Base-by-base conservation (phyloP, 768 basidiomycete species). In the Calocybe cyanea region DNA sequence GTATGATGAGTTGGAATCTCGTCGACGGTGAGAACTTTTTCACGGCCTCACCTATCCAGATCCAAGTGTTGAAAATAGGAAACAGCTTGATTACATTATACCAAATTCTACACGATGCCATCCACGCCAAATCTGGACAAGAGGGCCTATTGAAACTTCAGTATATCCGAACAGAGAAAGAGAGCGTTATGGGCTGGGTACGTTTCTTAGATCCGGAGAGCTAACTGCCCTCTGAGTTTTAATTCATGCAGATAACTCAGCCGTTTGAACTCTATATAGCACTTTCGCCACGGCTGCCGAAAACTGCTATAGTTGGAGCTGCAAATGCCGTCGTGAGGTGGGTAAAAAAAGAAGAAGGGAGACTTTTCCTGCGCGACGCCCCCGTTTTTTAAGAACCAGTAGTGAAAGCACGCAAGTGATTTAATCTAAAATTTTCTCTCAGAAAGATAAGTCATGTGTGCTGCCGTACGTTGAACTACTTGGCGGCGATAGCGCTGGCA, bases 111-210 rank as follows among this genome's bases (percentile, higher is more conserved):
- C 86, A 94, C 56, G 93, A 97, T 55, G 79, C 83, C 0, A 84
- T 99, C 14, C 95, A 98, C 58, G 88, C 87, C 7, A 87, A 87
- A 55, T 92, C 92, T 0, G 85, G 88, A 1, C 90, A 92, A 57
- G 80, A 80, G 43, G 77, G 78, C 2, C 76, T 86, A 0, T 70
- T 95, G 51, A 94, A 93, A 64, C 66, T 98, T 49, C 87, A 95
- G 51, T 96, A 89, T 58, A 71, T 95, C 10, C 80, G 82, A 7
- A 92, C 92, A 0, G 83, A 87, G 45, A 80, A 81, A 36, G 96
- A 97, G 68, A 83, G 84, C 44, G 82, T 95, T 20, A 80, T 98
- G 72, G 95, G 92, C 36, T 97, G 96, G 95, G 94, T 97, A 61
- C 46, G 87, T 62, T 14, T 39, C 31, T 39, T 33, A 44, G 37